These are phyloP conservation scores for Phaseolus coccineus DNA, from an alignment of 331 rosid genomes.

Conservation along the genomic window DNA sequence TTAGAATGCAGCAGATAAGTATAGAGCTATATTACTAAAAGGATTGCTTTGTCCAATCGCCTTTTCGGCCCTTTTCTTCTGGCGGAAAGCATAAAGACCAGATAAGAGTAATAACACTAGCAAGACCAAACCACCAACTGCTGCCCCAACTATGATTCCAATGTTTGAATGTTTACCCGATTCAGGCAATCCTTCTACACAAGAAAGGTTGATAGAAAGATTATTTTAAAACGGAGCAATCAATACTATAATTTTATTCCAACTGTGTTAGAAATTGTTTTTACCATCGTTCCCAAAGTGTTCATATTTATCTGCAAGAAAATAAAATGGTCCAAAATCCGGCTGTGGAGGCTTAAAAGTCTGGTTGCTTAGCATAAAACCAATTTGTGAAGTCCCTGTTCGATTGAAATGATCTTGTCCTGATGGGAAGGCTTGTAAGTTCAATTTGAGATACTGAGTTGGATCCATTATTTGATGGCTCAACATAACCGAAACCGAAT, in stretches of 20 bases:
- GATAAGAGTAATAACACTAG: slow-evolving; percentile 50
- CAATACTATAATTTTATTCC: background rate
- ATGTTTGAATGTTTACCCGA: slow-evolving; percentile 40
- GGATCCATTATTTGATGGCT: slow-evolving; percentile 38
- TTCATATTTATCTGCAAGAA: slow-evolving; percentile 31
- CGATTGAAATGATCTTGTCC: slow-evolving; percentile 52
- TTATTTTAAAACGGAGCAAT: background rate
- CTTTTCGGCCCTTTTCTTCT: slow-evolving; percentile 58
- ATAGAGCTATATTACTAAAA: slow-evolving; percentile 53
- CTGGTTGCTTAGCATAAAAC: slow-evolving; percentile 66
- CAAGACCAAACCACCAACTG: slow-evolving; percentile 57
- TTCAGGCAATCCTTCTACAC: slow-evolving; percentile 12
- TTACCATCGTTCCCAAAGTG: slow-evolving; percentile 47
- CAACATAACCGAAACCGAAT: slow-evolving; percentile 57
- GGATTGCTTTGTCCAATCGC: slow-evolving; percentile 52
- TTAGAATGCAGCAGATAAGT: background rate
- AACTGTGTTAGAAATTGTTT: background rate
- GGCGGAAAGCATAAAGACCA: slow-evolving; percentile 60
- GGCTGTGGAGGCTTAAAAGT: slow-evolving; percentile 52
- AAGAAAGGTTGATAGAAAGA: slow-evolving; percentile 34
- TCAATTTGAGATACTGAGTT: slow-evolving; percentile 50
- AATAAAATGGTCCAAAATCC: slow-evolving; percentile 57
- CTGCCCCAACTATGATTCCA: slow-evolving; percentile 59
- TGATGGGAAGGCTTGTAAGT: slow-evolving; percentile 60
- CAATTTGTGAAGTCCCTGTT: slow-evolving; percentile 50